Evolutionary conservation across 2,329 filamentous ascomycete genomes (phyloP), one percentile per base, ranked within the genome.

Genomic region (Claviceps spartinae): DNA sequence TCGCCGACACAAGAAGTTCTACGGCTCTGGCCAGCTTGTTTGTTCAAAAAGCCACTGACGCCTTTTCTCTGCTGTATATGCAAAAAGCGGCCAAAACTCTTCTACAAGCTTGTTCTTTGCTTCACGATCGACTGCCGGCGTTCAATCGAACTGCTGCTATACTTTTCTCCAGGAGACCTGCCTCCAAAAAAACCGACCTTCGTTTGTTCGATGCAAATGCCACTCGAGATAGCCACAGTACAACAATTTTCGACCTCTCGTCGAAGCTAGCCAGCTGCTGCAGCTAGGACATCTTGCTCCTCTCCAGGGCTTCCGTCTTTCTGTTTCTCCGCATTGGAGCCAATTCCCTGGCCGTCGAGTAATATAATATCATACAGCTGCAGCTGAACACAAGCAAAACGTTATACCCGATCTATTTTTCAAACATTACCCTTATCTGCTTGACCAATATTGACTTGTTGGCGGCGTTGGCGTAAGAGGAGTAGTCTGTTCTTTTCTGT

Each of bases 391-490:
- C 9, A 16, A 26, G 38, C 36, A 48, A 49, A 44, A 24, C 42
- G 13, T 44, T 26, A 20, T 14, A 13, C 24, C n/a, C 22, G 11
- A 4, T 26, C 22, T 42, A 22, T 13, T 13, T 26, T 26, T n/a
- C 43, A n/a, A 16, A 38, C 7, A 42, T 49, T 30, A 13, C 26
- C 37, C 38, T 51, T 36, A 18, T 18, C 34, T 13, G 22, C 18
- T 20, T 18, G 3, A 54, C 60, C 60, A 65, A 62, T 63, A 64
- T 67, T 65, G 57, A 57, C 55, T 65, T 63, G 58, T 58, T 57
- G 63, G 61, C 63, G 57, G 56, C 26, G 18, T 36, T 64, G 57
- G 56, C 36, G 24, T n/a, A 50, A 36, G 26, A 37, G 30, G 5
- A 26, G 30, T n/a, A 9, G 40, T n/a, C 36, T 48, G 44, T 20